Evolutionary conservation across 2,329 filamentous ascomycete genomes (phyloP), one percentile per base, ranked within the genome.

Genomic region (Paecilomyces sp.): DNA sequence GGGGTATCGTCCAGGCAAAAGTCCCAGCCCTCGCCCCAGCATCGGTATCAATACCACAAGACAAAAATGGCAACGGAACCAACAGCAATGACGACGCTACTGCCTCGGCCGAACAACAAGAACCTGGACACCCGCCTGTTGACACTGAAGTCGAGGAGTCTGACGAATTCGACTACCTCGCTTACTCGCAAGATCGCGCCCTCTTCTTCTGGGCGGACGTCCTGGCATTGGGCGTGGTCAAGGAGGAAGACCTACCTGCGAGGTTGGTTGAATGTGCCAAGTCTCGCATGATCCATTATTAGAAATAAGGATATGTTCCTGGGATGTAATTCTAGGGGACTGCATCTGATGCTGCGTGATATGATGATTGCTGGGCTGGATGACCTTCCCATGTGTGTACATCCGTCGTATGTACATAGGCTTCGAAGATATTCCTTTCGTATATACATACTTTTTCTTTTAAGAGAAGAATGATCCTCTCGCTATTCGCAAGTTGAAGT

Each of bases 151-250:
- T 83, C 55, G 82, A 30, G 22, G 84, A 82, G 30, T 85, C 83
- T 34, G 90, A 91, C 52, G 90, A 91, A 69, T 99, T 97, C 70
- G 92, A 99, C 74, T 99, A 97, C 73, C 80, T 99, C 25, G 85
- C 84, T 11, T 99, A 97, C 76, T 87, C 94, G 7, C 91, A 96
- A 75, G 90, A 97, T 65, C 83, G 94, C 13, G 92, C 91, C 0
- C 81, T 94, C 77, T 94, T 97, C 76, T 94, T 99, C 77, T 95
- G 93, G 90, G 92, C 92, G 1, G 94, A 99, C 77, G 87, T 91
- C 57, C 78, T 97, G 59, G 79, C 82, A 58, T 75, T 96, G 74
- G 92, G 92, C 0, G 76, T 99, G 47, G 81, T 94, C 47, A 85
- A 83, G 71, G 74, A 81, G 62, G 88, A 92, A 65, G 91, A 97